These are phyloP conservation scores for Xylariaceae sp. DNA, from an alignment of 2,329 filamentous ascomycete species.

Conservation along the genomic window DNA sequence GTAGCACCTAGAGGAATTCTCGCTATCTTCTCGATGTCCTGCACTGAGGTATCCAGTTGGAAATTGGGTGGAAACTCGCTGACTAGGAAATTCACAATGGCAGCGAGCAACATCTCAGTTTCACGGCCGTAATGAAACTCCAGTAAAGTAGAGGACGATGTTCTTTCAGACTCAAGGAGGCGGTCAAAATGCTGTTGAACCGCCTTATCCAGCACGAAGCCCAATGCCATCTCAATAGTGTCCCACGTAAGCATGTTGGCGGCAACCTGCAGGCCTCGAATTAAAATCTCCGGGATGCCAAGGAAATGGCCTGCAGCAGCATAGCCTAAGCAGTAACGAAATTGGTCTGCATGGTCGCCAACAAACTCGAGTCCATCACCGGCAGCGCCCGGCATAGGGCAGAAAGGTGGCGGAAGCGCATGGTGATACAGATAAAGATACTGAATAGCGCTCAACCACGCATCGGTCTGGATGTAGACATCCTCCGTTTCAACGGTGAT, in stretches of 20 bases:
- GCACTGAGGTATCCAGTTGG: constrained; percentile 46
- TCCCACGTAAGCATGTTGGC: constrained; percentile 55
- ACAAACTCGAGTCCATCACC: constrained; percentile 34
- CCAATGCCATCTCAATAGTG: constrained; percentile 55
- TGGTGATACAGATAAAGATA: constrained; percentile 52
- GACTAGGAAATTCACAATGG: constrained; percentile 54
- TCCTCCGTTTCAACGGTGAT: constrained; percentile 47
- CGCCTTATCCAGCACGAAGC: constrained; percentile 48
- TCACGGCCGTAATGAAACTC: constrained; percentile 50
- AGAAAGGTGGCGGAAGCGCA: constrained; percentile 40
- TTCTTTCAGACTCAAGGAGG: constrained; percentile 21
- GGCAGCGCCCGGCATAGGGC: constrained; percentile 28
- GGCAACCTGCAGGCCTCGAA: constrained; percentile 56
- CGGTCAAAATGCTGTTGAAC: constrained; percentile 29
- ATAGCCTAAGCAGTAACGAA: constrained; percentile 58
- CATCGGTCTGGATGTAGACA: constrained; percentile 49
- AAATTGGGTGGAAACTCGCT: constrained; percentile 57
- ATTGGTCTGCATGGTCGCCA: constrained; percentile 39
- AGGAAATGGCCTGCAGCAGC: constrained; percentile 58
- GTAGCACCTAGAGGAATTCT: constrained; percentile 41
- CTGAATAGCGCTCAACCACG: constrained; percentile 54
- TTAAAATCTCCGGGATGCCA: constrained; percentile 48
- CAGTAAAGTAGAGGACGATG: constrained; percentile 18
- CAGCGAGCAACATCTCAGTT: constrained; percentile 49
- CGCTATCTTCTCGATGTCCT: constrained; percentile 35